phyloP scores from a whole-genome alignment of 2,329 filamentous ascomycete genomes.

The Zarea fungicola region DNA sequence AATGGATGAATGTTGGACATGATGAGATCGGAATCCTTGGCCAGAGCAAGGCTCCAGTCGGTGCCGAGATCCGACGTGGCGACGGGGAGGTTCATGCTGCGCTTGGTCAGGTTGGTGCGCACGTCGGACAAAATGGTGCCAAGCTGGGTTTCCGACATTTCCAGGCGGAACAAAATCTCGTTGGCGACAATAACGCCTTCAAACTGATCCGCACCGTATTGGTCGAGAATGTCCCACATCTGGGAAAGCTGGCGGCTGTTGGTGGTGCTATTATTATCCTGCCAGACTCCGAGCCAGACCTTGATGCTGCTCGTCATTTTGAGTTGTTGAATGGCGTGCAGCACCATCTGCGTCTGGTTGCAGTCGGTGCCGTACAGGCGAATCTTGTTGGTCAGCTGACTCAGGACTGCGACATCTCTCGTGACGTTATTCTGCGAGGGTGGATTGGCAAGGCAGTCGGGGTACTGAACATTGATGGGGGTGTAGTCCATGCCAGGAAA shows the following conservation, averaged over 20 bases:
- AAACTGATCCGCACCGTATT: conserved; percentile 64
- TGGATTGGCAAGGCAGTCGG: conserved; percentile 69
- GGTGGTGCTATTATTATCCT: conserved; percentile 77
- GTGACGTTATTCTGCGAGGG: conserved; percentile 94
- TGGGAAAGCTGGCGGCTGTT: conserved; percentile 76
- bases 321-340: conserved; percentile 73
- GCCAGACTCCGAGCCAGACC: conserved; percentile 93
- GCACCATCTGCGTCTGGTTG: conserved; percentile 92
- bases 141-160: conserved; percentile 63
- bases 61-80: conserved; percentile 86
- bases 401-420: conserved; percentile 81
- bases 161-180: conserved; percentile 70
- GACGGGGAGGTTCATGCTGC: conserved; percentile 66
- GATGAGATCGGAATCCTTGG: conserved; percentile 70
- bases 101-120: conserved; percentile 63
- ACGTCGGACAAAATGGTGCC: conserved; percentile 61
- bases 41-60: conserved; percentile 72
- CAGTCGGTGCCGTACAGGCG: conserved; percentile 94
- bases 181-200: conserved; percentile 79
- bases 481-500: conserved; percentile 97
- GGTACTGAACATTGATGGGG: conserved; percentile 84
- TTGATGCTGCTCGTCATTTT: conserved; percentile 69
- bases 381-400: conserved; percentile 81
- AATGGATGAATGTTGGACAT: conserved; percentile 98
- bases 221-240: conserved; percentile 77